Base-by-base conservation (phyloP, 805 yeast genomes). In the Wickerhamomyces tratensis region DNA sequence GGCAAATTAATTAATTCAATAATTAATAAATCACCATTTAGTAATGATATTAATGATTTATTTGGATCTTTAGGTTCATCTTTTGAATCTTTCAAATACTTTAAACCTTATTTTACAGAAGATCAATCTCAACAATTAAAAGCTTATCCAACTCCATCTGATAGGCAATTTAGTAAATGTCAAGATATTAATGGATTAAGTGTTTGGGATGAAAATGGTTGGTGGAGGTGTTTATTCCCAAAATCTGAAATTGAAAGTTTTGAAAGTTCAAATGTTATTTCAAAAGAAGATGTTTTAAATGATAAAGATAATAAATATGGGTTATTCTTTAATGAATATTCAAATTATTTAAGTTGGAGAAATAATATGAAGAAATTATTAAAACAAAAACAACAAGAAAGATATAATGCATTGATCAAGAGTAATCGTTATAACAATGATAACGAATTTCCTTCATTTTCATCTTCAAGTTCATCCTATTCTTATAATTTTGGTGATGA, bases 221-320 rank as follows among this genome's bases (percentile, higher is more conserved):
- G 79, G 59, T 91, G 97, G 97, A 75, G 89, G 56, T 91, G 98
- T 63, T 64, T 91, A 38, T 82, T 89, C 60, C 95, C 96, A 11
- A 69, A 70, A 54, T 62, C 60, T 39, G 64, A 59, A 46, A 48
- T 52, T 41, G 49, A 49, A 53, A 59, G 55, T 44, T 54, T 34
- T 47, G 51, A 36, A 43, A 47, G 55, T 37, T 50, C 59, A 14
- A 51, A 61, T 5, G 56, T 71, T 20, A 53, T 79, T 43, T 68
- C 80, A 29, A 76, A 69, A 49, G 87, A 82, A 51, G 85, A 80
- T 50, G 76, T 82, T 27, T 69, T 71, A 46, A 56, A 60, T 29
- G 65, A 66, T 39, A 47, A 45, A 2, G 55, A 61, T 13, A 76
- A 79, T 38, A 64, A 66, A 33, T 59, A 68, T 44, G 88, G 87